Evolutionary conservation across 139 green algal genomes (phyloP).

Genomic region (Mychonastes homosphaera): DNA sequence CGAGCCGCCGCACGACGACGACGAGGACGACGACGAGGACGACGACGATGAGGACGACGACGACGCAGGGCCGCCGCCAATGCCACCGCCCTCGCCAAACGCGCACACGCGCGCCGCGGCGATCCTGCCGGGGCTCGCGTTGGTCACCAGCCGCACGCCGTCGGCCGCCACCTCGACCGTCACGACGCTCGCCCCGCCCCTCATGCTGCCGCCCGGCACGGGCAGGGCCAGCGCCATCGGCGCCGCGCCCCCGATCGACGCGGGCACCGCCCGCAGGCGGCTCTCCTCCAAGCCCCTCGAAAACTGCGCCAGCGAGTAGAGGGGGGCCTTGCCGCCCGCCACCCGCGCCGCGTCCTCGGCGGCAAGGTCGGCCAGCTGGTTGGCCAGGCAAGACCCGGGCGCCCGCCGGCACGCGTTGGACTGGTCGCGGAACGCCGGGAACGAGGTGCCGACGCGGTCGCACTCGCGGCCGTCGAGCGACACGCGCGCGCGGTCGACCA

Average conservation of each 20-base stretch:
- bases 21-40: not conserved
- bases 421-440: constrained; percentile 54
- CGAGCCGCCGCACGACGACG: constrained; percentile 35
- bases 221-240: constrained; percentile 53
- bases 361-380: constrained; percentile 53
- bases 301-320: constrained; percentile 53
- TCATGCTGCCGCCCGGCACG: constrained; percentile 29
- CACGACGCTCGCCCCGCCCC: constrained; percentile 60
- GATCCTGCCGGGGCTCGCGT: constrained; percentile 52
- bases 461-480: constrained; percentile 36
- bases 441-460: constrained; percentile 41
- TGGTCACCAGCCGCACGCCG: constrained; percentile 43
- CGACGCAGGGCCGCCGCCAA: not conserved
- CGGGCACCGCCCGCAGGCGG: constrained; percentile 13
- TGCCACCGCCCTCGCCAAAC: constrained; percentile 3
- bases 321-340: constrained; percentile 33
- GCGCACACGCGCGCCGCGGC: constrained; percentile 4
- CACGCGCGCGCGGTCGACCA: constrained; percentile 38
- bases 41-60: not conserved
- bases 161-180: constrained; percentile 50
- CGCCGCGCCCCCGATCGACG: not conserved
- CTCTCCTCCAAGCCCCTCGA: constrained; percentile 23
- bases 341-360: constrained; percentile 35
- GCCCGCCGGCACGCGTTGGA: constrained; percentile 23
- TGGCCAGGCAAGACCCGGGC: constrained; percentile 43